These are phyloP conservation scores for Straminergon stramineum DNA, from an alignment of 225 moss, liverwort and hornwort species.

Conservation along the genomic window DNA sequence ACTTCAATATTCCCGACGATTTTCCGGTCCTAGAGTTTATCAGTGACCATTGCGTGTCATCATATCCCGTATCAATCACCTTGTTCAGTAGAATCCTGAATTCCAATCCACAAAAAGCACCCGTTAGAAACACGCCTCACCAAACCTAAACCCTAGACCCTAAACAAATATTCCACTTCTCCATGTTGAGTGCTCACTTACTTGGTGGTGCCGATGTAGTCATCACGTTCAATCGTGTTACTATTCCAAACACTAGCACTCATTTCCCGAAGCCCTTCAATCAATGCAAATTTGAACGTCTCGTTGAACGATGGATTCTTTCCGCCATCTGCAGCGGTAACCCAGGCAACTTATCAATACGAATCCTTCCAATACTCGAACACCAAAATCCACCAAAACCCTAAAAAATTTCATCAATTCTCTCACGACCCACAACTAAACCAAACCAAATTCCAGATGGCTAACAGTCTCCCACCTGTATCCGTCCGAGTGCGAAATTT, in stretches of 20 bases:
- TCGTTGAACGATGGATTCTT: constrained; percentile 78
- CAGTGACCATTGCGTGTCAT: constrained; percentile 62
- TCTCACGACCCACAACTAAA: background rate
- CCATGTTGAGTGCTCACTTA: background rate
- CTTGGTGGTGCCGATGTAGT: constrained; percentile 68
- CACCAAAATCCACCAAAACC: background rate
- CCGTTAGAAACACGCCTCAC: background rate
- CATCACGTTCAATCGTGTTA: constrained; percentile 54
- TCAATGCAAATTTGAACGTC: constrained; percentile 51
- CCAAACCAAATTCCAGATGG: background rate
- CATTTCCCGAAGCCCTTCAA: constrained; percentile 74
- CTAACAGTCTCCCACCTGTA: constrained; percentile 25
- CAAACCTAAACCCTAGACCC: background rate
- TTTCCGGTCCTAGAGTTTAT: constrained; percentile 28
- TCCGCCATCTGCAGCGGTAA: constrained; percentile 60
- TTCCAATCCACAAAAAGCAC: background rate
- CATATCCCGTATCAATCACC: constrained; percentile 61
- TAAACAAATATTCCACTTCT: background rate
- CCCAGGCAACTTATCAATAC: background rate
- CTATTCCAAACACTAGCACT: constrained; percentile 71
- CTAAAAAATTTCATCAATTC: background rate
- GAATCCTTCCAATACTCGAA: background rate
- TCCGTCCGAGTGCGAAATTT: constrained; percentile 64
- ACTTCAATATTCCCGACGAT: constrained; percentile 58
- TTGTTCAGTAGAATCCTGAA: constrained; percentile 63